These are phyloP conservation scores for Mycena pura DNA, from an alignment of 768 basidiomycete species.

Conservation along the genomic window DNA sequence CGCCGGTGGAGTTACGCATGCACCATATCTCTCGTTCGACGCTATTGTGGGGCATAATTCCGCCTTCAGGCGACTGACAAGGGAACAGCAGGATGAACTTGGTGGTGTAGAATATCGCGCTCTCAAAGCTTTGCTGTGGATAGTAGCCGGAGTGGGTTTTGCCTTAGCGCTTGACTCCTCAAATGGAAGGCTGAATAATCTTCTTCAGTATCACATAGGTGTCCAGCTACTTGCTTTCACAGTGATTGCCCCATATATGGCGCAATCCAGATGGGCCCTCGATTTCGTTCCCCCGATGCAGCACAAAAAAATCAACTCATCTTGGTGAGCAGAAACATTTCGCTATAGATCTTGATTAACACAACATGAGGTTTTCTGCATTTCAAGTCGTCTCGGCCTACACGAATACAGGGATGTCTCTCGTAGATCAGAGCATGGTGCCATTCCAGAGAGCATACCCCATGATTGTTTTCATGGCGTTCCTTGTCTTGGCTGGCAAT, in stretches of 20 bases:
- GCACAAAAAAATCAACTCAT: slow-evolving; percentile 58
- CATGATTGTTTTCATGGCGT: slow-evolving; percentile 73
- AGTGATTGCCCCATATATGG: slow-evolving; percentile 84
- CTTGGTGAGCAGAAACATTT: slow-evolving; percentile 59
- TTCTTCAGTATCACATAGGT: slow-evolving; percentile 75
- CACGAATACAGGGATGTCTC: slow-evolving; percentile 87
- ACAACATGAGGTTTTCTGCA: slow-evolving; percentile 69
- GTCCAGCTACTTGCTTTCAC: slow-evolving; percentile 73
- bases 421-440: slow-evolving; percentile 90
- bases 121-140: slow-evolving; percentile 80
- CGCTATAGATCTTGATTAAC: neutral
- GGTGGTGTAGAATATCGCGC: slow-evolving; percentile 95
- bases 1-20: slow-evolving; percentile 55
- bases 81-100: slow-evolving; percentile 88
- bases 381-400: slow-evolving; percentile 90
- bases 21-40: slow-evolving; percentile 86
- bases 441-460: slow-evolving; percentile 89
- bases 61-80: slow-evolving; percentile 67
- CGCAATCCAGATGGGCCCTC: slow-evolving; percentile 60
- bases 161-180: slow-evolving; percentile 1
- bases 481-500: slow-evolving; percentile 90
- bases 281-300: slow-evolving; percentile 68
- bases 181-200: neutral
- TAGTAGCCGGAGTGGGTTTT: slow-evolving; percentile 69
- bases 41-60: slow-evolving; percentile 88